Conservation (phyloP, 139 green algal genomes). For the Diplosphaera chodatii region DNA sequence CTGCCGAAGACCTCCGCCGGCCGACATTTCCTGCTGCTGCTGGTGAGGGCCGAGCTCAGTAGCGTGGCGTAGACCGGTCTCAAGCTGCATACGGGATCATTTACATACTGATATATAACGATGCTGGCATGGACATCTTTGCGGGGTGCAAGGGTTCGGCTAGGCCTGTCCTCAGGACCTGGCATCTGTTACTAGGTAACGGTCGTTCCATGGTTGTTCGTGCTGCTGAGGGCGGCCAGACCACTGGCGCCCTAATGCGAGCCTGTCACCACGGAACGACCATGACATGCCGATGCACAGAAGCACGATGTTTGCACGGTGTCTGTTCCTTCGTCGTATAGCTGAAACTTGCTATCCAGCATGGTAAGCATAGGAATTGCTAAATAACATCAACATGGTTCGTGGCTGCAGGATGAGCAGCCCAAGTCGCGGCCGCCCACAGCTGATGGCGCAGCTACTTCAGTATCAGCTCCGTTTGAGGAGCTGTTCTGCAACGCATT, state of each 20-base stretch:
- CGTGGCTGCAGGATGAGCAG: neutral
- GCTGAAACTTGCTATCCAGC: neutral
- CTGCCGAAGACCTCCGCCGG: slow-evolving; percentile 1
- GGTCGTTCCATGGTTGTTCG: no score
- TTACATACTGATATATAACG: no score
- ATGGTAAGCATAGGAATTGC: neutral
- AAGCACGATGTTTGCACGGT: neutral
- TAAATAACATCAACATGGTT: neutral
- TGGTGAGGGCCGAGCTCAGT: slow-evolving; percentile 4
- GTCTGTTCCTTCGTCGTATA: no score
- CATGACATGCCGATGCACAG: neutral
- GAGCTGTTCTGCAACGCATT: slow-evolving; percentile 54
- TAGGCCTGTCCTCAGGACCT: no score
- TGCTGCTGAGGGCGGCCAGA: no score
- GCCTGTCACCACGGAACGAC: no score
- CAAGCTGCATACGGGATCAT: no score
- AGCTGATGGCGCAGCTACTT: neutral
- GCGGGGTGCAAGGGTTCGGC: no score
- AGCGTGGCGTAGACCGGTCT: no score
- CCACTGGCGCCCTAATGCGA: no score
- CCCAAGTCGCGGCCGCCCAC: neutral
- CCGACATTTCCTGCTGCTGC: slow-evolving; percentile 36
- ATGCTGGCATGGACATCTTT: no score
- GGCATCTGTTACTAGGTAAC: no score
- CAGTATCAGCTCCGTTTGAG: slow-evolving; percentile 36